Conservation (phyloP, 345 rosid genomes). For the Salix koriyanagi region DNA sequence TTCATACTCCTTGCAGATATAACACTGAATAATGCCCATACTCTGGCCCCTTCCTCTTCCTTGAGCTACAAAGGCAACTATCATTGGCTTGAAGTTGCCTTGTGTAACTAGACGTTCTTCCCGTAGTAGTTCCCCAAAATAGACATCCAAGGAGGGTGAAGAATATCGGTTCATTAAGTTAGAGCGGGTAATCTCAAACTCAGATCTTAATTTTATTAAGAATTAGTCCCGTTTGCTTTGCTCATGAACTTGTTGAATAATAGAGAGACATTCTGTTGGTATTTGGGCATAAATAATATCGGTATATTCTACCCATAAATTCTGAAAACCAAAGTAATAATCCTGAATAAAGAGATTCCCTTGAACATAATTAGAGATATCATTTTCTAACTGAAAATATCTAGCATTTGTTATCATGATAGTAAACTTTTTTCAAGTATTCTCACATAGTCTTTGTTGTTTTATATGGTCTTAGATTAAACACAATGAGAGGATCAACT, state of each 20-base stretch:
- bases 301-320: too few species aligned
- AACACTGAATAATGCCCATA: not conserved
- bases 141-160: not conserved
- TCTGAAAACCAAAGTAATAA: too few species aligned
- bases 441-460: too few species aligned
- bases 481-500: too few species aligned
- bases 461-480: too few species aligned
- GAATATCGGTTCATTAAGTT: not conserved
- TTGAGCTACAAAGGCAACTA: not conserved
- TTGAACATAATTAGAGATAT: too few species aligned
- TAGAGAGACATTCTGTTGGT: fast-evolving
- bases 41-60: not conserved
- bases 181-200: not conserved
- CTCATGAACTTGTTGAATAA: not conserved
- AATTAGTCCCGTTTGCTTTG: not conserved
- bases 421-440: too few species aligned
- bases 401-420: too few species aligned
- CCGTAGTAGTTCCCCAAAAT: not conserved
- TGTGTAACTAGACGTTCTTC: not conserved
- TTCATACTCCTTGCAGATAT: not conserved
- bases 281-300: too few species aligned
- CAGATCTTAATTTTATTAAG: not conserved
- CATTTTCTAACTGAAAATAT: too few species aligned
- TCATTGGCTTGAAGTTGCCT: not conserved
- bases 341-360: too few species aligned